A percentile compares a stretch with the other conserved stretches of the same genome.
Evolutionary conservation across 192 early-diverging fungal species (phyloP).

Genomic region (Geranomyces michiganensis): DNA sequence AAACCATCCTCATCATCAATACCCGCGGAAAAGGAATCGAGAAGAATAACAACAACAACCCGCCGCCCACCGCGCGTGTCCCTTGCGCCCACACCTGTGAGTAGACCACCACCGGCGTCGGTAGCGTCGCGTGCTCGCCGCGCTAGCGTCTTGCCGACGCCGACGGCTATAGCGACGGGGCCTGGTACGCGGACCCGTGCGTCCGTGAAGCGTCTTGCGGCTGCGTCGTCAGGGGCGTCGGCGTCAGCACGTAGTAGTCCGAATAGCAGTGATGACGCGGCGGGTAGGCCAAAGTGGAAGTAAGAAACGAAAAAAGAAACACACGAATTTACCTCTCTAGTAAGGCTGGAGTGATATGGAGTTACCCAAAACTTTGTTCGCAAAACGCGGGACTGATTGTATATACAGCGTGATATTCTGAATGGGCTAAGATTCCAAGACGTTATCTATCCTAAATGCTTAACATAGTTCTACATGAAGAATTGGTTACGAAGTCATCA

Average conservation of each 20-base stretch:
- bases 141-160: neutral
- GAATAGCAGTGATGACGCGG: neutral
- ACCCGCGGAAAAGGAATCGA: too few relatives aligned
- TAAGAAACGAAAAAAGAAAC: too few relatives aligned
- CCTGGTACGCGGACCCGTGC: neutral
- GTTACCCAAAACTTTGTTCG: too few relatives aligned
- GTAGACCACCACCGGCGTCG: neutral
- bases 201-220: neutral
- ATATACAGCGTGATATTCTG: too few relatives aligned
- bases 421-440: too few relatives aligned
- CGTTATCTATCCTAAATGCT: too few relatives aligned
- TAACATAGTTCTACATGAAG: too few relatives aligned
- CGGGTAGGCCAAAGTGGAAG: neutral
- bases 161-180: too few relatives aligned
- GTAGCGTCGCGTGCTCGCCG: slow-evolving; percentile 4
- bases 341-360: too few relatives aligned
- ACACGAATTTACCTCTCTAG: too few relatives aligned
- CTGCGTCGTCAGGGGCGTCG: neutral
- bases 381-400: too few relatives aligned
- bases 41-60: neutral
- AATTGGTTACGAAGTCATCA: neutral
- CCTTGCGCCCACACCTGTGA: neutral
- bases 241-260: neutral
- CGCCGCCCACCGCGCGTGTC: neutral
- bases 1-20: neutral